Percentiles rank a stretch among this genome's conserved stretches.
Conservation (phyloP, 345 rosid genomes). For the Citrus glauca region DNA sequence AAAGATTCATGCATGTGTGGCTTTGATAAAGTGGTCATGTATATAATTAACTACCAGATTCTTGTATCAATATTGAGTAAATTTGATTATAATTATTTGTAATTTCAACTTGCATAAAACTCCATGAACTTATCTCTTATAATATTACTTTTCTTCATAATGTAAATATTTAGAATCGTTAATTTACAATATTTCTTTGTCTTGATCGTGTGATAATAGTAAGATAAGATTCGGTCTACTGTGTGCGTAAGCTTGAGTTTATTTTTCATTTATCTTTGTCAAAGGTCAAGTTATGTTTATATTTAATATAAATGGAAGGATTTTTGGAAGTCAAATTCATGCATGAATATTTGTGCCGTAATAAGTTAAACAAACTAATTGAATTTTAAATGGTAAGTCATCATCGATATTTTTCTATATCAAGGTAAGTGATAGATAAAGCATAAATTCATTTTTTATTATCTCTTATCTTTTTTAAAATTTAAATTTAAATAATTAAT, state of each 20-base stretch:
- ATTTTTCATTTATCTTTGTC: not conserved
- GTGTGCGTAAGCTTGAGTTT: not conserved
- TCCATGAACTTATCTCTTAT: not conserved
- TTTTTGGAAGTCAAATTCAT: not conserved
- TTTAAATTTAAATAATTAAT: fast-evolving
- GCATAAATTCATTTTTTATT: too few relatives aligned
- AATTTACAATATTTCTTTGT: not conserved
- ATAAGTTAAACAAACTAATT: not conserved
- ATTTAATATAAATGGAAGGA: not conserved
- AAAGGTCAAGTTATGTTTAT: not conserved
- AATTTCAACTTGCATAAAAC: not conserved
- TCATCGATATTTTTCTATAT: too few relatives aligned
- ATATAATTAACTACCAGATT: not conserved
- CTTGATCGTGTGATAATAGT: not conserved
- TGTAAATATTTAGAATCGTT: not conserved
- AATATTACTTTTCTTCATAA: not conserved
- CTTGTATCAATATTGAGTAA: not conserved
- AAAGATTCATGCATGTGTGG: not conserved
- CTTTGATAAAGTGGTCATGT: too few relatives aligned
- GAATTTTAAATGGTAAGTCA: too few relatives aligned
- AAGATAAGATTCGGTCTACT: not conserved
- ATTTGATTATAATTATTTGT: too few relatives aligned
- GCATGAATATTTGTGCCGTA: not conserved
- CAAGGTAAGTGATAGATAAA: too few relatives aligned
- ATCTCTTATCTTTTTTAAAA: too few relatives aligned